phyloP scores from a whole-genome alignment of 106 monocot genomes.

The Hemerocallis citrina region DNA sequence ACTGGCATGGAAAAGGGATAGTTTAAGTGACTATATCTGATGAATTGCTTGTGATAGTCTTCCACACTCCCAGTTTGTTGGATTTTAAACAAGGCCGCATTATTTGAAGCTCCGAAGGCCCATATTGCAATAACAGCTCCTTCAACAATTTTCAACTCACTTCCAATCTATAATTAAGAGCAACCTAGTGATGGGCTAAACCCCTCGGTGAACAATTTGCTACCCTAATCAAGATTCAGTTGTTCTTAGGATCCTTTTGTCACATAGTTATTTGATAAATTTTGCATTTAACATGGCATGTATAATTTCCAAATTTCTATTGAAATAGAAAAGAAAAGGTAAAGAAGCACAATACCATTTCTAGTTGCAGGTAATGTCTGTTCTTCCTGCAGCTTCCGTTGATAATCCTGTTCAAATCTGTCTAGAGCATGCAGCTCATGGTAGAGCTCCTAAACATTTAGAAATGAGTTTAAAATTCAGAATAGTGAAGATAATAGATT shows the following conservation, averaged over 20 bases:
- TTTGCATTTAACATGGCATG: background rate
- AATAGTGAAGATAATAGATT: conserved; percentile 4
- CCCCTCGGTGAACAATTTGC: background rate
- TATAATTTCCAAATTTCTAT: background rate
- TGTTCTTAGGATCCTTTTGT: background rate
- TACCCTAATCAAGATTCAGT: background rate
- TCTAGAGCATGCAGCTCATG: conserved; percentile 70
- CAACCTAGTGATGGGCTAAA: background rate
- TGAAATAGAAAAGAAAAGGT: background rate
- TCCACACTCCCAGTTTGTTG: no score
- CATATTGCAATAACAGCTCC: no score
- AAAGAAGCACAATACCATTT: conserved; percentile 29
- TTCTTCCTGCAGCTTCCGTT: conserved; percentile 59
- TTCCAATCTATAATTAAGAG: no score
- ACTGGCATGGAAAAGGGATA: no score
- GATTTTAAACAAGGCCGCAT: no score
- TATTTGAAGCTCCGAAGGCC: no score
- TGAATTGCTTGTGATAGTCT: no score
- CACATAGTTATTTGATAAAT: no score
- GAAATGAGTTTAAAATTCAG: conserved; percentile 1
- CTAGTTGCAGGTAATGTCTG: conserved; percentile 27
- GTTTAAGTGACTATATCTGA: no score
- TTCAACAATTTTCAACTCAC: no score
- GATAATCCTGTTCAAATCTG: conserved; percentile 73
- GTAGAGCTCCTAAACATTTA: conserved; percentile 64